Conservation (phyloP, 352 stramenopile species). For the Hyaloperonospora brassicae region DNA sequence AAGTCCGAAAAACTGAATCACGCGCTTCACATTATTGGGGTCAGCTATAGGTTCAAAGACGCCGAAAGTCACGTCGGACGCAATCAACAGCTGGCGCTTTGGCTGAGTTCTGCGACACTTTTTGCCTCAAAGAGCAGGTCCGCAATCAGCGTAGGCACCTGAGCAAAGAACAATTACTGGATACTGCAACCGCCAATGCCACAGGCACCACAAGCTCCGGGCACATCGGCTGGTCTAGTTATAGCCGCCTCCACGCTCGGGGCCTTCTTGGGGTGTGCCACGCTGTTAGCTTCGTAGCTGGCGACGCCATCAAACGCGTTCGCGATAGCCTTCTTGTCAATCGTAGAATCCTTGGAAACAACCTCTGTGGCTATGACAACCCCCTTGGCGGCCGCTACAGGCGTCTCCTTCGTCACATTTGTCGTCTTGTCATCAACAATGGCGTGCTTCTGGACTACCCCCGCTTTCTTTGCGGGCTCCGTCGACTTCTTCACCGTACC, state of each 20-base stretch:
- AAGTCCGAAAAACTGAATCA: too few relatives aligned
- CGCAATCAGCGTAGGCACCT: too few relatives aligned
- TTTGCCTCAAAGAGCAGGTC: too few relatives aligned
- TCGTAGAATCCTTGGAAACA: conserved; percentile 14
- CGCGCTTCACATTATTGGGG: too few relatives aligned
- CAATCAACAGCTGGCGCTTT: too few relatives aligned
- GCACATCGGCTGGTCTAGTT: conserved; percentile 14
- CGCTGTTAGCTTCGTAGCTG: conserved; percentile 34
- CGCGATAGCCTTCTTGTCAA: conserved; percentile 23
- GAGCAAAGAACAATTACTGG: conserved; percentile 10
- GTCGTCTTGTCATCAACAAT: conserved; percentile 8
- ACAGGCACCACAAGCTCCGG: conserved; percentile 23
- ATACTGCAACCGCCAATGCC: conserved; percentile 25
- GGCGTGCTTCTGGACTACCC: conserved; percentile 9
- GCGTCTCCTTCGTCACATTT: conserved; percentile 8
- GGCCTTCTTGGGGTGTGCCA: conserved; percentile 22
- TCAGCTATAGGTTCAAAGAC: too few relatives aligned
- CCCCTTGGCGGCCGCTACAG: conserved; percentile 15
- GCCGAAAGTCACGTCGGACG: too few relatives aligned
- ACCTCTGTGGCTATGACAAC: conserved; percentile 12
- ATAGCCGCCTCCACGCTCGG: conserved; percentile 15
- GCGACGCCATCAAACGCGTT: conserved; percentile 30
- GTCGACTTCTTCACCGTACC: conserved; percentile 8
- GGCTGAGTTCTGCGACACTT: too few relatives aligned
- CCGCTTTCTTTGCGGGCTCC: conserved; percentile 12